Evolutionary conservation across 805 yeast genomes (phyloP), one percentile per base, ranked within the genome.

Genomic region (Lipomyces oligophaga): DNA sequence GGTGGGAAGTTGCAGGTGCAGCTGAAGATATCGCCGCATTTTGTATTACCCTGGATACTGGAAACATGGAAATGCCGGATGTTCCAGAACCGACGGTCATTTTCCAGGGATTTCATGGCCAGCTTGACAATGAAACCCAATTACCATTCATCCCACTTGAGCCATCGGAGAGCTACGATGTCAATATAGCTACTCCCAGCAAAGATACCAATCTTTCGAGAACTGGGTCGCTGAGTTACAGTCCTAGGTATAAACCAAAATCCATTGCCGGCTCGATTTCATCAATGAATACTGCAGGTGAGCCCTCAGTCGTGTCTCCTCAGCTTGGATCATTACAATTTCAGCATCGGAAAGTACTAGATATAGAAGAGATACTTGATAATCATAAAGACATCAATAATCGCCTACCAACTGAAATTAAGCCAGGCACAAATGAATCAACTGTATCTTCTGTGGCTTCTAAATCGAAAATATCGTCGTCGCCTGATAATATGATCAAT

Each of bases 21-120:
- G 62, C 70, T 0, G 58, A 62, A 5, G 72, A 64, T 21, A 63
- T 71, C 22, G 66, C 72, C 5, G 58, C 65, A 2, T 51, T 57
- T 32, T 70, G 73, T 54, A 51, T 57, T 31, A 31, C 55, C 10
- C 54, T 57, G 16, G 58, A 57, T 47, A 43, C 57, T 5, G 45
- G 55, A 20, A 46, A 57, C 35, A 21, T 44, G 24, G 50, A 49
- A 24, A 31, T 38, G 48, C 60, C 49, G 13, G 42, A 38, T 13
- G 27, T 49, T 36, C 46, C 43, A 7, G 47, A 43, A 15, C 50
- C 57, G 19, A 44, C 43, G n/a, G 47, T 45, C 7, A 47, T 50
- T 15, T 42, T 49, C 22, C 53, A 53, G 4, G 51, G 49, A n/a
- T 43, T 47, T 27, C 45, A 52, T 18, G 46, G 47, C 36, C 54